Conservation (phyloP, 192 early-diverging fungal species). For the Entophlyctis luteolus region DNA sequence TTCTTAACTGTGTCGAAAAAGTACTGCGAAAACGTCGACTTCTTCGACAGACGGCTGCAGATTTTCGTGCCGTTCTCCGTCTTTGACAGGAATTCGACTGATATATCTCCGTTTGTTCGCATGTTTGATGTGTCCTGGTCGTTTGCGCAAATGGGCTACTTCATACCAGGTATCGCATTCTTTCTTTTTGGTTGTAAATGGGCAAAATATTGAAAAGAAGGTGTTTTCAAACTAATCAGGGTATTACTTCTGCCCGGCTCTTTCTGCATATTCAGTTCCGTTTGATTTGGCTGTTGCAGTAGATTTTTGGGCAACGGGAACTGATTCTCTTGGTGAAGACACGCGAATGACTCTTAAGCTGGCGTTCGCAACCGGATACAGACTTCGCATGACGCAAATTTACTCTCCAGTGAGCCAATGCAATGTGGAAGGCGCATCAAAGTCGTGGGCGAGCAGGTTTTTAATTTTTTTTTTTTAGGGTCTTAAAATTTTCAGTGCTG, state of each 20-base stretch:
- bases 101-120: conserved; percentile 57
- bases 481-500: too few species aligned
- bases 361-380: conserved; percentile 55
- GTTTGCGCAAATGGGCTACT: conserved; percentile 53
- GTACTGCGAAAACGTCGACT: not conserved
- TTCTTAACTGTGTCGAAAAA: conserved; percentile 23
- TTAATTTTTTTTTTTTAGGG: too few species aligned
- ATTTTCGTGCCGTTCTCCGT: conserved; percentile 8
- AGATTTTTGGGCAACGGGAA: conserved; percentile 59
- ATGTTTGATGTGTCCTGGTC: conserved; percentile 65
- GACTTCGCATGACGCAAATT: conserved; percentile 47
- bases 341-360: conserved; percentile 28
- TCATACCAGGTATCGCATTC: too few species aligned
- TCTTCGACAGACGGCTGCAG: not conserved
- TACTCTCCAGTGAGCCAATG: conserved; percentile 55
- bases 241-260: conserved; percentile 49
- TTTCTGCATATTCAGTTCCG: conserved; percentile 60
- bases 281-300: conserved; percentile 56
- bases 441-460: not conserved
- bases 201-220: conserved; percentile 56
- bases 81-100: conserved; percentile 43
- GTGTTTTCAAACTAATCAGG: conserved; percentile 68
- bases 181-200: conserved; percentile 51
- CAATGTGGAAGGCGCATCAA: conserved; percentile 31
- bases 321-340: conserved; percentile 49